Evolutionary conservation across 2,329 filamentous ascomycete genomes (phyloP).

Genomic region (Exophiala xenobiotica): DNA sequence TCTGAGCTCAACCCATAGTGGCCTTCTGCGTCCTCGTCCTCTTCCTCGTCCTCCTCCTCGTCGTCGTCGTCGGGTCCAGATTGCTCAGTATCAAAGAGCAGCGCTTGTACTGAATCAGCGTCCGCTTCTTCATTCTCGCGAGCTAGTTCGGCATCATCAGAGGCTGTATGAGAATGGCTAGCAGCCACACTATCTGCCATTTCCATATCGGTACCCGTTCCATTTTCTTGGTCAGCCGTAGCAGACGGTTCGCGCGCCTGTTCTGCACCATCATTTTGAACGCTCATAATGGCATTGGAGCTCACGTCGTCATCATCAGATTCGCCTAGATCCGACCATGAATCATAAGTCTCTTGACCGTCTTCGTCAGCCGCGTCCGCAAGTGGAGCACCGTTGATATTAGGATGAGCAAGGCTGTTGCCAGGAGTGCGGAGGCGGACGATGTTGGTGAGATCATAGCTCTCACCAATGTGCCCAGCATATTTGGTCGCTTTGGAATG

Average conservation of each 20-base stretch:
- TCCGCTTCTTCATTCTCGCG: no score
- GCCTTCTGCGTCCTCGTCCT: constrained; percentile 13
- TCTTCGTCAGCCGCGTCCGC: constrained; percentile 22
- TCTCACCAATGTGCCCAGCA: constrained; percentile 23
- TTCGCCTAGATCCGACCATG: constrained; percentile 12
- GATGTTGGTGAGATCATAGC: constrained; percentile 29
- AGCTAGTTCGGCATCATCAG: no score
- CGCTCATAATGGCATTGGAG: neutral
- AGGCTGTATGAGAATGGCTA: no score
- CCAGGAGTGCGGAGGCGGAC: constrained; percentile 27
- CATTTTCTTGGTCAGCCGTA: neutral
- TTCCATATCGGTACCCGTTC: no score
- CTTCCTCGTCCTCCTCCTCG: constrained; percentile 16
- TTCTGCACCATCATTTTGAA: neutral
- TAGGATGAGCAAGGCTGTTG: constrained; percentile 26
- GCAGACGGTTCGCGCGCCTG: neutral
- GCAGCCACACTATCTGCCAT: no score
- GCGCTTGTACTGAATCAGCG: neutral
- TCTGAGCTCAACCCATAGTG: constrained; percentile 10
- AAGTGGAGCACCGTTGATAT: constrained; percentile 3
- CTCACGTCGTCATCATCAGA: constrained; percentile 4
- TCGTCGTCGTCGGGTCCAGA: constrained; percentile 16
- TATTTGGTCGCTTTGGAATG: constrained; percentile 25
- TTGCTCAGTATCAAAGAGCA: constrained; percentile 1
- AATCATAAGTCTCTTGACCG: constrained; percentile 21